Evolutionary conservation across 306 rosid species (phyloP), one percentile per base, ranked within the genome.

Genomic region (Sicyos baderoa): DNA sequence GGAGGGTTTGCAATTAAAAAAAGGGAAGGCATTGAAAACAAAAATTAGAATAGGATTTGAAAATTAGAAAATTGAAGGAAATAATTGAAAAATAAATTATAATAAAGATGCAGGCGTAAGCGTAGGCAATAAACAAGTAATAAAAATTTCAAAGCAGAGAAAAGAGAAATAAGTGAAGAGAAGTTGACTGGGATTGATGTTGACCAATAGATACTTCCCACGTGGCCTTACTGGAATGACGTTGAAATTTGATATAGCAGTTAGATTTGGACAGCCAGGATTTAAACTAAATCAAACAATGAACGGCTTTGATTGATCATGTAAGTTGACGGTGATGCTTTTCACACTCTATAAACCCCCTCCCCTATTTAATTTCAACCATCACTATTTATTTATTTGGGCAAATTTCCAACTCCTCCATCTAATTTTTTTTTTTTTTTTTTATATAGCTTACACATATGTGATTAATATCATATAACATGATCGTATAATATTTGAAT

Each of bases 171-270:
- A 7, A 63, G 80, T 71, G 79, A 50, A 6, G n/a, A 72, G 42
- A 72, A 69, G 86, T 88, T 86, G 96, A 88, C 97, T 81, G 47
- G 77, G 89, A 84, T 83, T 56, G 72, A 3, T 11, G 78, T 83
- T 80, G 95, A 91, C 91, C 82, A 76, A 40, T 60, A 6, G 82
- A 78, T 79, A 62, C 80, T 70, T 3, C 84, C 88, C 94, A 82
- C 90, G 91, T 93, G 97, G 91, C 83, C 73, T 80, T 35, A 79
- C 79, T 76, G 35, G 79, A 74, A 74, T 77, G 95, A 81, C 77
- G 85, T 76, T 18, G 78, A 80, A 81, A 74, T 35, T 35, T 29
- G 42, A 35, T 35, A 8, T 35, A 35, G 42, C 8, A 2, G 42
- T 35, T 4, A 4, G 42, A 74, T 82, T 81, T 77, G 68, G 86